A percentile compares a stretch with the other conserved stretches of the same genome.
Evolutionary conservation across 2,329 filamentous ascomycete genomes (phyloP).

Genomic region (Reticulascus tulasneorum): DNA sequence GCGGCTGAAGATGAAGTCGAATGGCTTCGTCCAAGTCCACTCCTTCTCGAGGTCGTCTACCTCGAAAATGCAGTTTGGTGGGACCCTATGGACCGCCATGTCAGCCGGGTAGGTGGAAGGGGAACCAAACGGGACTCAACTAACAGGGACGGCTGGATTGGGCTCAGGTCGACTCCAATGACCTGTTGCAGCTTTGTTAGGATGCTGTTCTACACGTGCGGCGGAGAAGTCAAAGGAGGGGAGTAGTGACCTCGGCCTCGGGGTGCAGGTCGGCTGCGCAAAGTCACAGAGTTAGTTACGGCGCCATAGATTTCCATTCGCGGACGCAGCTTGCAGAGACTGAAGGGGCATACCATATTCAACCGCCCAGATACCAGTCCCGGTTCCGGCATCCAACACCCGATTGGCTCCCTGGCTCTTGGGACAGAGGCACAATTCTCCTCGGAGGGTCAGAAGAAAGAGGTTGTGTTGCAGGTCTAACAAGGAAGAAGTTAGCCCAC

Average conservation of each 20-base stretch:
- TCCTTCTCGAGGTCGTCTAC: constrained; percentile 31
- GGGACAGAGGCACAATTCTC: constrained; percentile 24
- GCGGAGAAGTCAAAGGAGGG: too few relatives aligned
- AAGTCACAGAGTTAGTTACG: too few relatives aligned
- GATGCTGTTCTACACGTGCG: too few relatives aligned
- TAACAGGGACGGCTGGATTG: constrained; percentile 11
- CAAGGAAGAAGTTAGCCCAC: too few relatives aligned
- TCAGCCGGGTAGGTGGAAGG: too few relatives aligned
- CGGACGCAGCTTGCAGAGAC: too few relatives aligned
- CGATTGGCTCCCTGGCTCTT: constrained; percentile 12
- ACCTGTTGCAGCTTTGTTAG: too few relatives aligned
- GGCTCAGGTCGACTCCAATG: constrained; percentile 12
- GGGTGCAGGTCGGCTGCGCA: constrained; percentile 27
- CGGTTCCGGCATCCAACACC: constrained; percentile 21
- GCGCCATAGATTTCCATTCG: too few relatives aligned
- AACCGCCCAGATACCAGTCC: constrained; percentile 22
- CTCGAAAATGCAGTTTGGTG: constrained; percentile 41
- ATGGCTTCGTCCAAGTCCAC: constrained; percentile 27
- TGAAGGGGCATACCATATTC: too few relatives aligned
- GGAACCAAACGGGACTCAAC: background rate
- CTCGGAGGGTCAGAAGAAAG: constrained; percentile 26
- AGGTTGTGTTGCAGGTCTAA: constrained; percentile 32
- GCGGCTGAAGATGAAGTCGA: constrained; percentile 32
- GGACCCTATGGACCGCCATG: constrained; percentile 21
- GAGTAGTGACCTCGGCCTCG: constrained; percentile 19